Base-by-base conservation (phyloP, 495 filamentous ascomycete genomes). In the Aspergillus steynii region DNA sequence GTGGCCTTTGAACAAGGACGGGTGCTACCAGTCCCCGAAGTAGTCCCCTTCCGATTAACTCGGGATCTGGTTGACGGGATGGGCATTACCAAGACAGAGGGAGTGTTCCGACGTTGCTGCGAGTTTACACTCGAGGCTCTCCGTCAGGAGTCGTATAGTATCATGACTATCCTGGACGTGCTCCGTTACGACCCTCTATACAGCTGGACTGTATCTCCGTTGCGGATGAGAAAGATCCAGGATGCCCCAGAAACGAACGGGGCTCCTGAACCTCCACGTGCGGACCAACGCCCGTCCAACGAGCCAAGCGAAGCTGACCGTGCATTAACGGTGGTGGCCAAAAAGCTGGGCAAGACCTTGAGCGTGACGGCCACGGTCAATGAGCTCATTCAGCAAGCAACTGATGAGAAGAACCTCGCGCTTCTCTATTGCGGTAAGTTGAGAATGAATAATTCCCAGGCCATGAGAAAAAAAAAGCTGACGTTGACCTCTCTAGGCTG, bases 141-240 rank as follows among this genome's bases (percentile, higher is more conserved):
- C 32, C 87, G 96, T 10, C 88, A 96, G 68, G 95, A 99, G 73
- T 88, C 87, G 0, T 96, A 96, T 65, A 92, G 88, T 65, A 98
- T 99, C 72, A 96, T 95, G 91, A 97, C 94, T 4, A 93, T 99
- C 50, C 84, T 99, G 0, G 94, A 97, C 66, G 95, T 97, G 29
- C 81, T 99, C 55, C 89, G 96, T 25, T 97, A 97, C 68, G 95
- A 99, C 80, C 96, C 95, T 2, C 81, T 99, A 61, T 96, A 97
- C 73, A 92, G 83, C 67, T 99, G 95, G 95, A 91, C 90, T 20
- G 86, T 98, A 25, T 95, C 91, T n/a, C 94, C 95, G 0, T 76
- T 96, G 54, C 85, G 93, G 52, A 84, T 96, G 75, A 88, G 86
- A 72, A 81, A 83, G 47, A 90, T 92, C 82, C 89, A 92, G 64